Conservation (phyloP, 1,284 basidiomycete species). For the Trichosporon inkin region DNA sequence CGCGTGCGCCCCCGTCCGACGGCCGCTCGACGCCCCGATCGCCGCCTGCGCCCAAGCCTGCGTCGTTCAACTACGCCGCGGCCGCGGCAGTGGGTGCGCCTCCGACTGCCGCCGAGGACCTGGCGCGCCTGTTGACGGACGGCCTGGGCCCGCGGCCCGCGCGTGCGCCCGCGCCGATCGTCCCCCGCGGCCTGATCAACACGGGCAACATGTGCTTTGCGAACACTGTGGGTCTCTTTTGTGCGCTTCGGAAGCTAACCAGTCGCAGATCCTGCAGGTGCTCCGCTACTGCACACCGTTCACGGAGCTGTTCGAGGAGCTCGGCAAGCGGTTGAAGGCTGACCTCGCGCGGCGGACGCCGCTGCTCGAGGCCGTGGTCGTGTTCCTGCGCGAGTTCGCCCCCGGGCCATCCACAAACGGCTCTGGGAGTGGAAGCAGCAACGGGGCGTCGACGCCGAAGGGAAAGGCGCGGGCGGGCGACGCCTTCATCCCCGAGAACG, state of each 20-base stretch:
- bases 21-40: conserved; percentile 31
- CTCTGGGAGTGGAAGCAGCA: neutral
- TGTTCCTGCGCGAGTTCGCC: conserved; percentile 75
- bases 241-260: neutral
- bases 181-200: conserved; percentile 81
- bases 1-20: neutral
- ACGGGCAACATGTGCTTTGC: conserved; percentile 98
- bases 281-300: conserved; percentile 86
- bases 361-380: conserved; percentile 74
- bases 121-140: conserved; percentile 59
- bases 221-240: conserved; percentile 60
- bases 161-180: conserved; percentile 37
- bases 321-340: conserved; percentile 58
- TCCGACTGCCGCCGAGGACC: conserved; percentile 56
- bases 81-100: conserved; percentile 50
- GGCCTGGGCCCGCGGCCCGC: conserved; percentile 33
- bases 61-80: conserved; percentile 42
- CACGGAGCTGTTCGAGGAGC: conserved; percentile 68
- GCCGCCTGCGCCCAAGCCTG: conserved; percentile 55
- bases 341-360: conserved; percentile 60
- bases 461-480: conserved; percentile 44
- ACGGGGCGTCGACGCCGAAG: conserved; percentile 29
- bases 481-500: conserved; percentile 78
- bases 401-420: conserved; percentile 20
- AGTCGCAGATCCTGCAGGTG: conserved; percentile 68